Conservation (phyloP, 306 rosid species). For the Prunus mume region DNA sequence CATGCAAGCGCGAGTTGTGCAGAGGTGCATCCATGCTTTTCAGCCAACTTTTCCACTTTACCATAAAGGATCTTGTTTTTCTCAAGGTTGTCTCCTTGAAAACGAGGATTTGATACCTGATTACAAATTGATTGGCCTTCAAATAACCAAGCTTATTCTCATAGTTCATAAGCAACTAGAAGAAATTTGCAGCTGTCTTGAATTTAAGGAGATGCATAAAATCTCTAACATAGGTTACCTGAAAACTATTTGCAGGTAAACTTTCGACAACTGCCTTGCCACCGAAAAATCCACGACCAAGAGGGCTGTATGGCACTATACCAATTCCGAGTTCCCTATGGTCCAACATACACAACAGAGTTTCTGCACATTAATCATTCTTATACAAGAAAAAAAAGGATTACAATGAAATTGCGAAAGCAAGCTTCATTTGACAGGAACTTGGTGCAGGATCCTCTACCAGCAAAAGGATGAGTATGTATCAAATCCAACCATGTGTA, state of each 20-base stretch:
- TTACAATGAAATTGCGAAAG: too few relatives aligned
- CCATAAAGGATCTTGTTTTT: slow-evolving; percentile 45
- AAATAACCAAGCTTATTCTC: background rate
- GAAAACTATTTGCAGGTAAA: slow-evolving; percentile 22
- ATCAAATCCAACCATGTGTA: too few relatives aligned
- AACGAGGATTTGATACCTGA: slow-evolving; percentile 39
- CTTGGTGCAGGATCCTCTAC: too few relatives aligned
- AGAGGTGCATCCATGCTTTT: slow-evolving; percentile 41
- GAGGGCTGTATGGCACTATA: slow-evolving; percentile 41
- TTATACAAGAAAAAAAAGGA: too few relatives aligned
- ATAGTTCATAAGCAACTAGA: background rate
- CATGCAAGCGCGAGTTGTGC: slow-evolving; percentile 65
- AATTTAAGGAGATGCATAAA: too few relatives aligned
- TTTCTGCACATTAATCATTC: background rate
- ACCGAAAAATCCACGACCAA: slow-evolving; percentile 39
- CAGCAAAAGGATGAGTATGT: too few relatives aligned
- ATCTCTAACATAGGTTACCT: slow-evolving; percentile 13
- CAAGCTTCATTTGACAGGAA: too few relatives aligned
- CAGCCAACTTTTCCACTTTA: slow-evolving; percentile 42
- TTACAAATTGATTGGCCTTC: background rate
- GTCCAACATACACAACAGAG: background rate
- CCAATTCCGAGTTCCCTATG: slow-evolving; percentile 40
- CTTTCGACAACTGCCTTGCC: slow-evolving; percentile 29
- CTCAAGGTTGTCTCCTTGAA: slow-evolving; percentile 54
- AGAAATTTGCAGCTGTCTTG: too few relatives aligned